Base-by-base conservation (phyloP, 805 yeast species). In the Saccharomycopsis sp. region DNA sequence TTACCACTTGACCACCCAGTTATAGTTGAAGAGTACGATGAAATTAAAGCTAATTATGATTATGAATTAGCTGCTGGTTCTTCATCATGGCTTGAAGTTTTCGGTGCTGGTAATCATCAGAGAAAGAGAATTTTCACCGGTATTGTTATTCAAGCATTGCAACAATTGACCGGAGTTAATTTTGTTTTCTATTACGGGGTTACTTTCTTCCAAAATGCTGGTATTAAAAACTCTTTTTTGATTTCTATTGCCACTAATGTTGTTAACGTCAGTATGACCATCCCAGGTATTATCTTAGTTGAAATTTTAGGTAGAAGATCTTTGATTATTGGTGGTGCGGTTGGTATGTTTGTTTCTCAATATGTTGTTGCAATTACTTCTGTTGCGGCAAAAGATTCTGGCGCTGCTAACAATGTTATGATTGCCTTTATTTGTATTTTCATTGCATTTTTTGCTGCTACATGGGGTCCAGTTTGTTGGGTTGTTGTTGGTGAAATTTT, bases 381-480 rank as follows among this genome's bases (percentile, higher is more conserved):
- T 32, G 54, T 57, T 29, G 53, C 52, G 5, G 41, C 53, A 2
- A 43, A 52, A 6, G 46, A 50, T 20, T 51, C 64, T 27, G 55
- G 51, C 22, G 55, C 64, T 11, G 68, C 72, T 6, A 65, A 70
- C 42, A 67, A 71, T 59, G 72, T 67, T 38, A 65, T 73, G 56
- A 70, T 77, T 55, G 77, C 77, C 19, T 71, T 74, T 54, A 61
- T 69, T 3, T 75, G 77, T 60, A 51, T 74, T 50, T 85, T 81
- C 59, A 80, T 85, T 53, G 78, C 81, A 44, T 79, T 80, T 59
- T 82, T 83, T 66, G 94, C 93, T 6, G 71, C 85, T 3, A 75
- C 90, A 19, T 85, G 93, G 90, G 90, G 90, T 60, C 88, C 93
- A 32, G 77, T 75, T 50, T 78, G 76, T 32, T 85, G 90, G 89